Evolutionary conservation across 2,329 filamentous ascomycete species (phyloP), one percentile per base, ranked within the genome.

Genomic region (Calonectria pseudoturangicola): DNA sequence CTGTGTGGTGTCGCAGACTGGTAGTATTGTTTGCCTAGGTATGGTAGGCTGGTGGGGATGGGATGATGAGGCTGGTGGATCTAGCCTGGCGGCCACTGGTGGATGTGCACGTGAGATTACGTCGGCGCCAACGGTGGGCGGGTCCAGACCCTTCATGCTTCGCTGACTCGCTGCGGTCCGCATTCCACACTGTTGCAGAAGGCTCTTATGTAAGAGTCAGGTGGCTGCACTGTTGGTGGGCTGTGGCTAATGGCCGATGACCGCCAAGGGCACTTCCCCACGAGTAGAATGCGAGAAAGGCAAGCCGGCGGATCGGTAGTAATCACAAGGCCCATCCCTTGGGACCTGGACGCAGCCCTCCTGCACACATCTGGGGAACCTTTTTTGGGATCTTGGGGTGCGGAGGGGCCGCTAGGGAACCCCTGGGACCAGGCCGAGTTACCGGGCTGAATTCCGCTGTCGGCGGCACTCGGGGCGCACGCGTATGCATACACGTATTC

Each of bases 61-160:
- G 69, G 33, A 76, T 58, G 67, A 73, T 68, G 70, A 78, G 73
- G 74, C 70, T 74, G 43, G 36, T 63, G 30, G 36, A 30, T 18
- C 15, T 13, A 15, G 41, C 16, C 30, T 41, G 62, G 27, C 47
- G 43, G 33, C 33, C 45, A 21, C 66, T 45, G 70, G 66, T 58
- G 63, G 36, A 41, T 30, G 68, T 71, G 72, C 78, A 79, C 78
- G 78, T 79, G 78, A 79, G 75, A 79, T 79, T 79, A 78, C 73
- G 76, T 78, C 74, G 76, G 60, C 72, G 54, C 54, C 39, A 25
- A 28, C 21, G 54, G 5, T 25, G 54, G 10, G 54, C 33, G 33
- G 33, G 54, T 25, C 54, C n/a, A 60, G 54, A 41, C 21, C 54
- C 54, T 56, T 5, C 15, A 15, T 60, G 54, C 21, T 36, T 60